phyloP scores from a whole-genome alignment of 2,329 filamentous ascomycete species.

The Trichophyton rubrum region DNA sequence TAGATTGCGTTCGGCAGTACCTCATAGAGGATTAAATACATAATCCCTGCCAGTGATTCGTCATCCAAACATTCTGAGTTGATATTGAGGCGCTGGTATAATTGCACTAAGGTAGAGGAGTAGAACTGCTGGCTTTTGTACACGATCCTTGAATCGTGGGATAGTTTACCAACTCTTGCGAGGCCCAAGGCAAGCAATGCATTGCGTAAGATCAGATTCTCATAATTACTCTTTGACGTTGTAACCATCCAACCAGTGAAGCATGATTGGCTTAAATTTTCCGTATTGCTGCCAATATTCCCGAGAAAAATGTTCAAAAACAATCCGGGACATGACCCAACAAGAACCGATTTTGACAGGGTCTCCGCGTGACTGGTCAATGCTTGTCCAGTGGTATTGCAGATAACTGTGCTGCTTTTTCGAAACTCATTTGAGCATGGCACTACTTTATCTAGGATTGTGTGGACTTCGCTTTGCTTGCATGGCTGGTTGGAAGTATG shows the following conservation, averaged over 20 bases:
- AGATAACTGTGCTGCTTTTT: background rate
- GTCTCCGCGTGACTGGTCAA: background rate
- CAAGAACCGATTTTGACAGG: background rate
- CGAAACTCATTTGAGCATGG: background rate
- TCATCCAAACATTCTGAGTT: background rate
- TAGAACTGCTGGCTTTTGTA: background rate
- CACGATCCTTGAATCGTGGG: background rate
- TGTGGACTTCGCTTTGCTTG: background rate
- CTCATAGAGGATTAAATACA: conserved; percentile 1
- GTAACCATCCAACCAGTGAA: conserved; percentile 1
- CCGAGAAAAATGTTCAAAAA: background rate
- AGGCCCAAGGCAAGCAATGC: conserved; percentile 1
- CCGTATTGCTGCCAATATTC: background rate
- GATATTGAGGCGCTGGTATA: background rate
- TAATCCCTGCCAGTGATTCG: conserved; percentile 1
- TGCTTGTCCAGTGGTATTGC: no score
- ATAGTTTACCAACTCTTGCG: background rate
- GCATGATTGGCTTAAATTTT: background rate
- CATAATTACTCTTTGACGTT: background rate
- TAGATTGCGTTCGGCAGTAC: background rate
- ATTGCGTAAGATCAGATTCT: background rate
- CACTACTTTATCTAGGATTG: background rate
- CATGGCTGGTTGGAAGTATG: background rate
- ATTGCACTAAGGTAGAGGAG: background rate
- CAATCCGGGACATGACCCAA: background rate